Base-by-base conservation (phyloP, 2,329 filamentous ascomycete genomes). In the Scolecobasidium constrictum region DNA sequence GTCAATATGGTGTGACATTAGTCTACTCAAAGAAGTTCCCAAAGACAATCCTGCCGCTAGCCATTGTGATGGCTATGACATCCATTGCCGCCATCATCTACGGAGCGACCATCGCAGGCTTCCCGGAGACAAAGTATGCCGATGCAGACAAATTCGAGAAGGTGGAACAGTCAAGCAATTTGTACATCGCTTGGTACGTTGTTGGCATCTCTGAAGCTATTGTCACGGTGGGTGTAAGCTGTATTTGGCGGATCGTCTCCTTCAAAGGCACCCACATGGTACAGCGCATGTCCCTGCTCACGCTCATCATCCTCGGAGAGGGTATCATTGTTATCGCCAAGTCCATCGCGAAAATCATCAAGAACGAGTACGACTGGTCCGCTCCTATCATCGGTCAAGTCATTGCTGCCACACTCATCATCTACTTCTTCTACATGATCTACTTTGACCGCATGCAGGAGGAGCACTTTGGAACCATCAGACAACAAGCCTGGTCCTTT, bases 271-370 rank as follows among this genome's bases (percentile, higher is more conserved):
- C 75, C 1, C 75, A 81, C 53, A 56, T 82, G 43, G 76, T 77
- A 52, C 74, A 78, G 51, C 69, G 79, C 7, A 72, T 82, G 68
- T 72, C 70, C 11, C 63, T 81, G 2, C 62, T 82, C 43, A 82
- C 77, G 0, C 64, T 81, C 38, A 79, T 82, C 47, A 76, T 83
- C 44, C 70, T 82, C 45, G 78, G 78, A 12, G 78, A 82, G 52
- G 77, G 77, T 40, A 72, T 78, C 13, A 77, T 81, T 31, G 70
- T 73, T n/a, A 62, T 81, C 20, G 71, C 69, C 18, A 69, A 71
- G 53, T 69, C 69, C 26, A 72, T 81, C 15, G 48, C 22, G 46
- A 54, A 50, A 19, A 19, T 41, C 12, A 9, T 41, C 3, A 28
- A 28, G n/a, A 41, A 41, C 11, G n/a, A 13, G n/a, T n/a, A n/a